These are phyloP conservation scores for Barbarea vulgaris DNA, from an alignment of 345 rosid species.

Conservation along the genomic window DNA sequence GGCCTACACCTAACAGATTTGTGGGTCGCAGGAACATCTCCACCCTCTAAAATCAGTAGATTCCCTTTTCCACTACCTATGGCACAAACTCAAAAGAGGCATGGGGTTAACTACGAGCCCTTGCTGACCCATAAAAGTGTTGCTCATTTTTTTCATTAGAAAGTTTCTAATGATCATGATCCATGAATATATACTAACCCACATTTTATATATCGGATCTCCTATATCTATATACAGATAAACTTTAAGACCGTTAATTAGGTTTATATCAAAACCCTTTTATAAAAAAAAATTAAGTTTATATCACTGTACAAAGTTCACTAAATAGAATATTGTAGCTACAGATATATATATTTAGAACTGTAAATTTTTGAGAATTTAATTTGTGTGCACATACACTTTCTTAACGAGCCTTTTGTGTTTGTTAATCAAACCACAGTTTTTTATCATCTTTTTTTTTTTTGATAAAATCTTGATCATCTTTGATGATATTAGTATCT, in stretches of 20 bases:
- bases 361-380: not conserved
- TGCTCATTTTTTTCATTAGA: slow-evolving; percentile 15
- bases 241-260: not conserved
- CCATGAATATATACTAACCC: not conserved
- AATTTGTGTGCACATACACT: not conserved
- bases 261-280: not conserved
- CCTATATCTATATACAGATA: not conserved
- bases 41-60: slow-evolving; percentile 34
- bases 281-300: no score
- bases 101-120: slow-evolving; percentile 35
- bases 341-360: not conserved
- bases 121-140: slow-evolving; percentile 33
- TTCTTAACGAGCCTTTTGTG: not conserved
- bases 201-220: not conserved
- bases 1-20: slow-evolving; percentile 36
- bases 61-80: slow-evolving; percentile 40
- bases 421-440: no score
- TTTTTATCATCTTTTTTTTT: no score
- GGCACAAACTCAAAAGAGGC: slow-evolving; percentile 40
- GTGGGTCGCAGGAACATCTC: slow-evolving; percentile 42
- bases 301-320: no score
- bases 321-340: not conserved
- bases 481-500: not conserved
- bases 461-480: not conserved
- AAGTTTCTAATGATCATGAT: not conserved